phyloP scores from a whole-genome alignment of 768 basidiomycete genomes.

The Boletus huronensis region DNA sequence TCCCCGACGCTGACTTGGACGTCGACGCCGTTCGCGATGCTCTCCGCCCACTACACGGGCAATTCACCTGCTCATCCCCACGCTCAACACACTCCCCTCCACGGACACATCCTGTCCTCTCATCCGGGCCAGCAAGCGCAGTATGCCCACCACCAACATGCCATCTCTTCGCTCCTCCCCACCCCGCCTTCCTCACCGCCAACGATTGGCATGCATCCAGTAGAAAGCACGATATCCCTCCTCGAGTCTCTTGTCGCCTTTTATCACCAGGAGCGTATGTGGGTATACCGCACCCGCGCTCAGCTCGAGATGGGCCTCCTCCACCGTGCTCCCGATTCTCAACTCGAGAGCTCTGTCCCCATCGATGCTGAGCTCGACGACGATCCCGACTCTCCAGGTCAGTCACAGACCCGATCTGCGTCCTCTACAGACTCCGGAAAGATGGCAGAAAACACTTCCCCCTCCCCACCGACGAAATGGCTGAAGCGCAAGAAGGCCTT shows the following conservation, averaged over 20 bases:
- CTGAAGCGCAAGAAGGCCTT: constrained; percentile 57
- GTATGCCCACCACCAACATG: constrained; percentile 25
- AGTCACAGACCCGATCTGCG: constrained; percentile 11
- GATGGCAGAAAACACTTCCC: constrained; percentile 30
- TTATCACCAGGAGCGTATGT: constrained; percentile 69
- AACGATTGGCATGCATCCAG: constrained; percentile 31
- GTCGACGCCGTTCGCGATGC: constrained; percentile 50
- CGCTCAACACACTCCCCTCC: constrained; percentile 28
- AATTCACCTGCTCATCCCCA: constrained; percentile 19
- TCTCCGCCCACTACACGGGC: constrained; percentile 47
- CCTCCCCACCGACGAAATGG: constrained; percentile 39
- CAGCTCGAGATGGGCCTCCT: constrained; percentile 49
- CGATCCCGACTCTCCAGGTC: constrained; percentile 20
- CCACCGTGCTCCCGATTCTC: constrained; percentile 13
- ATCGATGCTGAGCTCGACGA: constrained; percentile 16
- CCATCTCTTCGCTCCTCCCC: constrained; percentile 32
- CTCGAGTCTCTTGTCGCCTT: constrained; percentile 64
- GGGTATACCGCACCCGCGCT: constrained; percentile 65
- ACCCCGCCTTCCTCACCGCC: constrained; percentile 34
- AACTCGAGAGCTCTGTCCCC: background rate
- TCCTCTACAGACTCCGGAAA: constrained; percentile 25
- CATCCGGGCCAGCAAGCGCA: constrained; percentile 20
- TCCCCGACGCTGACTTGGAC: constrained; percentile 1
- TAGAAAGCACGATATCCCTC: constrained; percentile 50
- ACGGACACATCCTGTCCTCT: constrained; percentile 23